A percentile compares a stretch with the other conserved stretches of the same genome.
These are phyloP conservation scores for Phytophthora constricta DNA, from an alignment of 352 stramenopile species.

Conservation along the genomic window DNA sequence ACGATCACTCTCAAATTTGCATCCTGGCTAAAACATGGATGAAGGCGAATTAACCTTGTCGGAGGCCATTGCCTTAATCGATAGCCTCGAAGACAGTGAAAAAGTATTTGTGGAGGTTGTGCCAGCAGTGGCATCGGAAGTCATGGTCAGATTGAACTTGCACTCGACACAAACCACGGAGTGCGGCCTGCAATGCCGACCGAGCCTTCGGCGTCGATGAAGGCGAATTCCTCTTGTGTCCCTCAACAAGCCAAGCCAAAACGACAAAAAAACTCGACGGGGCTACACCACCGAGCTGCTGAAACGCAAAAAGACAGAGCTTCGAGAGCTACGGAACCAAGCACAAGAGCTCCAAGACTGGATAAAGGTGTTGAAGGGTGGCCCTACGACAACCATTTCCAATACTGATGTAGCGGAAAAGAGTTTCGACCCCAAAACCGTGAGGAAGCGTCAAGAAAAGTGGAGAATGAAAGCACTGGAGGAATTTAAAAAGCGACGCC, in stretches of 20 bases:
- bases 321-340: slow-evolving; percentile 8
- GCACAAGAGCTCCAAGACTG: slow-evolving; percentile 11
- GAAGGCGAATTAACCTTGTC: not conserved
- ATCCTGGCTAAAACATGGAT: not conserved
- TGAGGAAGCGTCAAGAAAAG: not conserved
- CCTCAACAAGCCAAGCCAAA: not conserved
- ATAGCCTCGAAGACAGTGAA: not conserved
- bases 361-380: not conserved
- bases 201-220: not conserved
- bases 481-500: not conserved
- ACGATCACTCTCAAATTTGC: not conserved
- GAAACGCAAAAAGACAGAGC: slow-evolving; percentile 15
- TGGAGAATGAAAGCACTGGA: not conserved
- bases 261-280: not conserved
- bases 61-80: not conserved
- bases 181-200: not conserved
- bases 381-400: not conserved
- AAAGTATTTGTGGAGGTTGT: no score
- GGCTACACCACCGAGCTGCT: slow-evolving; percentile 20
- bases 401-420: not conserved
- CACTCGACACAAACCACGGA: no score
- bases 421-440: not conserved
- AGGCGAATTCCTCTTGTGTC: not conserved
- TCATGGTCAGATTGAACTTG: no score
- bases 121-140: no score